Base-by-base conservation (phyloP, 1,284 basidiomycete species). In the Volvariella volvacea region DNA sequence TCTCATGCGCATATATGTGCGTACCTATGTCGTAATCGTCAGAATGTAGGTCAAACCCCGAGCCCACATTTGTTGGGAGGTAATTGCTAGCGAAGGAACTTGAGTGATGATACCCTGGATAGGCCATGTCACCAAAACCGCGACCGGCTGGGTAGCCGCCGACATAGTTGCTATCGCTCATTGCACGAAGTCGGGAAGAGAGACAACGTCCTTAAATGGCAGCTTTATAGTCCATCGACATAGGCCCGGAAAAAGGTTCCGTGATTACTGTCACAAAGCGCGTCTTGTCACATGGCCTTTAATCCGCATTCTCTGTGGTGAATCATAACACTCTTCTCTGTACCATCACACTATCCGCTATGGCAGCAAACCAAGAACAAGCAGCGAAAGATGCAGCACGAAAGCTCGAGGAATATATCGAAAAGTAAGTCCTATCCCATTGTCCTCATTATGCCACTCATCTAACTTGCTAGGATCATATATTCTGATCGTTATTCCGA, bases 401-500 rank as follows among this genome's bases (percentile, higher is more conserved):
- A 54, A 74, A 80, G 60, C 63, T 82, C 20, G 76, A 82, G 50
- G 80, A 83, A 57, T 82, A 78, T 55, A 81, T 83, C 45, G 78
- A 83, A 53, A 83, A 79, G 81, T 82, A 52, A 46, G 68, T 54
- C 41, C 31, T 25, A 25, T 48, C 39, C 43, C n/a, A 6, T 28
- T 28, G 6, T 12, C 6, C 25, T 28, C 25, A 6, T 28, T 12
- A 28, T 44, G 44, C 48, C 43, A 43, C 54, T 46, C 42, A 45
- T 39, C 49, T 56, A 42, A 42, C 49, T 41, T 43, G 45, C 32
- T 52, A 89, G 86, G 61, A 89, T 89, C 54, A 82, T 87, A 57
- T 89, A 89, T 60, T 89, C 87, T 49, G 86, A 89, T 60, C 80
- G 85, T 51, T 91, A 91, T 62, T 76, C 84, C 10, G 87, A 91